phyloP scores from a whole-genome alignment of 768 basidiomycete species.

The Rhodotorula taiwanensis region DNA sequence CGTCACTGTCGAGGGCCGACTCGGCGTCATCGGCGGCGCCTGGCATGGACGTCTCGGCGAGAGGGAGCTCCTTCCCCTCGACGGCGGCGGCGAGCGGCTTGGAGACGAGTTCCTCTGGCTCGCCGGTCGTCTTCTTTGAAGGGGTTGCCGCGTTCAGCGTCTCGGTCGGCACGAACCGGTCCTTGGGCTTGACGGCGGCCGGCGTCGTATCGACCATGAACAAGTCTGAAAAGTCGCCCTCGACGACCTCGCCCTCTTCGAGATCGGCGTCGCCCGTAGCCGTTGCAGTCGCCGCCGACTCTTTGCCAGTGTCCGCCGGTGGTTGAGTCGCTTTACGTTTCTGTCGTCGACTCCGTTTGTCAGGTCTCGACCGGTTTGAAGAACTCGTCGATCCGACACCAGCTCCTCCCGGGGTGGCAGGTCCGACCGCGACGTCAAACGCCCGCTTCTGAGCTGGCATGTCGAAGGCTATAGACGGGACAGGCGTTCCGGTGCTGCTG shows the following conservation, averaged over 20 bases:
- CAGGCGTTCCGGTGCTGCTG: background rate
- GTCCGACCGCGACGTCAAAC: slow-evolving; percentile 6
- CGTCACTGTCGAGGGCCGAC: slow-evolving; percentile 4
- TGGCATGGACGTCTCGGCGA: background rate
- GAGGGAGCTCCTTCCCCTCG: background rate
- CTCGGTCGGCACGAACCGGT: slow-evolving; percentile 5
- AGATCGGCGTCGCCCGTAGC: background rate
- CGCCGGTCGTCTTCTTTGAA: background rate
- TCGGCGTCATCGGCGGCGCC: background rate
- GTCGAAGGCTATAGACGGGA: background rate
- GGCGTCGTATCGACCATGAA: slow-evolving; percentile 35
- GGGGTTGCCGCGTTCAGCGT: background rate
- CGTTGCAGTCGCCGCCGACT: background rate
- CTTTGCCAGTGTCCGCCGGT: no score
- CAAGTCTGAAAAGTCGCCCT: slow-evolving; percentile 30
- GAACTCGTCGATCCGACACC: no score
- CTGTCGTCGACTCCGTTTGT: no score
- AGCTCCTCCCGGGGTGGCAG: background rate
- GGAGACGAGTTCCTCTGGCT: background rate
- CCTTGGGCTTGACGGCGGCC: slow-evolving; percentile 10
- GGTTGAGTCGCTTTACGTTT: no score
- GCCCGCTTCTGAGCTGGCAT: slow-evolving; percentile 28
- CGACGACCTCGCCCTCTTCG: slow-evolving; percentile 33
- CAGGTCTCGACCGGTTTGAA: no score
- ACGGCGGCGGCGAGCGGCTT: background rate